These are phyloP conservation scores for Phascolomyces articulosus DNA, from an alignment of 371 early-diverging fungal species.

Conservation along the genomic window DNA sequence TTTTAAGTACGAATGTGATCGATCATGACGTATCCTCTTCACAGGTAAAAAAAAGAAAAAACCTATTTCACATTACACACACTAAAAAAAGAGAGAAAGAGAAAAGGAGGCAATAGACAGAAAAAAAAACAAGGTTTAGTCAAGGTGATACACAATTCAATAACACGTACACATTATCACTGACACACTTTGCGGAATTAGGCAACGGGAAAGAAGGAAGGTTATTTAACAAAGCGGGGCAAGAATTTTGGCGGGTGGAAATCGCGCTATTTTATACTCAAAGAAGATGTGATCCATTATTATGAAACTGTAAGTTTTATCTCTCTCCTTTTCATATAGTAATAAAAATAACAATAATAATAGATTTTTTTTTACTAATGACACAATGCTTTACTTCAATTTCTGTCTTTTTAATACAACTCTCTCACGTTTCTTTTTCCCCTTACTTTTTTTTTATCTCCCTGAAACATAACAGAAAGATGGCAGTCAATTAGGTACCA, in stretches of 20 bases:
- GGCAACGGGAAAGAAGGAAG: slow-evolving; percentile 52
- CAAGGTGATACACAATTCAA: slow-evolving; percentile 17
- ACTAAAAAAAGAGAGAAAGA: neutral
- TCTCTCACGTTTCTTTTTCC: too few relatives aligned
- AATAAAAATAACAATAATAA: too few relatives aligned
- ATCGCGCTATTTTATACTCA: slow-evolving; percentile 74
- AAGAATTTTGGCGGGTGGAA: slow-evolving; percentile 92
- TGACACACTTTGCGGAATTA: slow-evolving; percentile 1
- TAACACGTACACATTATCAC: too few relatives aligned
- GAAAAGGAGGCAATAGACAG: neutral
- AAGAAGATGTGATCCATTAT: slow-evolving; percentile 67
- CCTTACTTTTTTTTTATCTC: neutral
- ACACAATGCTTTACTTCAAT: too few relatives aligned
- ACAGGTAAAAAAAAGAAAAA: neutral
- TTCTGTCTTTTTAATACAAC: too few relatives aligned
- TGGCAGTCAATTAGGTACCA: slow-evolving; percentile 59
- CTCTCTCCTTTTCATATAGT: neutral
- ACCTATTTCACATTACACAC: too few relatives aligned
- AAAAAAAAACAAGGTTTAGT: slow-evolving; percentile 1
- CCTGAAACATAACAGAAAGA: slow-evolving; percentile 50
- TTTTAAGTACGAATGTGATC: slow-evolving; percentile 72
- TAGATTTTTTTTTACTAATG: too few relatives aligned
- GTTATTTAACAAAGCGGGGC: slow-evolving; percentile 85
- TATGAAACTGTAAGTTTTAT: slow-evolving; percentile 61
- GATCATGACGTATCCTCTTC: slow-evolving; percentile 33